Conservation (phyloP, 345 rosid genomes). For the Bruguiera sexangula region DNA sequence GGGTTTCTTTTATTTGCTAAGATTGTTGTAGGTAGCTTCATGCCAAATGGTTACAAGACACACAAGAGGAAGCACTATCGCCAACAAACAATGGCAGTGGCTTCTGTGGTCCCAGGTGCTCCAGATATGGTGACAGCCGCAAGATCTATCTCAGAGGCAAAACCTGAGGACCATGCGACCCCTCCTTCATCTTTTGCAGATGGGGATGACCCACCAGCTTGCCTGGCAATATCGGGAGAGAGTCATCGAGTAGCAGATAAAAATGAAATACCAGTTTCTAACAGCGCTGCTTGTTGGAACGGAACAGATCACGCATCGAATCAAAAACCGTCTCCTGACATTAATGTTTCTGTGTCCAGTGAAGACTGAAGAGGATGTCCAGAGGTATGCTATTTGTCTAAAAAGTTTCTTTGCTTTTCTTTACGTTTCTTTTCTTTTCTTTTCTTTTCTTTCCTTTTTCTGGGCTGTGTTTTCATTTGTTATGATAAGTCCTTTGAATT, state of each 20-base stretch:
- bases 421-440: not conserved
- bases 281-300: slow-evolving; percentile 26
- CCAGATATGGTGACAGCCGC: slow-evolving; percentile 21
- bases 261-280: slow-evolving; percentile 3
- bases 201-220: not conserved
- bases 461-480: no score
- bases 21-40: slow-evolving; percentile 67
- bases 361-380: slow-evolving; percentile 35
- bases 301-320: slow-evolving; percentile 24
- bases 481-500: no score
- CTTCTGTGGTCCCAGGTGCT: slow-evolving; percentile 12
- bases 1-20: slow-evolving; percentile 18
- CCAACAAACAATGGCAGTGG: not conserved
- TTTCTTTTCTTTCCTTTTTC: not conserved
- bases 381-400: slow-evolving; percentile 7
- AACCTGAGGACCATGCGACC: slow-evolving; percentile 22
- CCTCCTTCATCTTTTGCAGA: not conserved
- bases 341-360: slow-evolving; percentile 38
- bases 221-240: slow-evolving; percentile 11
- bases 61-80: slow-evolving; percentile 30
- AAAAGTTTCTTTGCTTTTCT: not conserved
- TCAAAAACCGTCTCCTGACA: slow-evolving; percentile 47
- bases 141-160: slow-evolving; percentile 33
- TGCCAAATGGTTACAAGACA: slow-evolving; percentile 35
- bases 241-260: slow-evolving; percentile 19